These are phyloP conservation scores for Fomitopsis schrenkii DNA, from an alignment of 1,284 basidiomycete species.

Conservation along the genomic window DNA sequence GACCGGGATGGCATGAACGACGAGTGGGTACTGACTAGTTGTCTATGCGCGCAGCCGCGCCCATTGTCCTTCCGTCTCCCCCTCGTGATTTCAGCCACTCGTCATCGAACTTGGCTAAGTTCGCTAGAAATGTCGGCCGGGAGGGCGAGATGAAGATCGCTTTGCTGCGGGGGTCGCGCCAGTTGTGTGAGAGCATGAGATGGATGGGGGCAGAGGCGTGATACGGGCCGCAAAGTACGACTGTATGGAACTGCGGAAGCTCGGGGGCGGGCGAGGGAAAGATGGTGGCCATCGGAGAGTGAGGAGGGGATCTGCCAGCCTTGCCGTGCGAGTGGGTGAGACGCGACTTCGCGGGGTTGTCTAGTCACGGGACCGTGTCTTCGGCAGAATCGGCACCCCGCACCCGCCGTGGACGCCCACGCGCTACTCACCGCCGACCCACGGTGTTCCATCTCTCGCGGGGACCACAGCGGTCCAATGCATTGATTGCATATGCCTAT, in stretches of 20 bases:
- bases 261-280: slow-evolving; percentile 22
- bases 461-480: not conserved
- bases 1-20: no score
- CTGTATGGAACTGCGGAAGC: slow-evolving; percentile 28
- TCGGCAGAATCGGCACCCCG: not conserved
- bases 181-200: slow-evolving; percentile 42
- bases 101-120: slow-evolving; percentile 49
- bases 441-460: not conserved
- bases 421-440: not conserved
- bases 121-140: slow-evolving; percentile 33
- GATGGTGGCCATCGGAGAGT: slow-evolving; percentile 19
- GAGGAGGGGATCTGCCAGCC: not conserved
- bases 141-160: slow-evolving; percentile 53
- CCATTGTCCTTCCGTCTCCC: slow-evolving; percentile 38
- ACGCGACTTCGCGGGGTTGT: not conserved
- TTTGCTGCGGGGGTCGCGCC: slow-evolving; percentile 28
- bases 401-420: not conserved
- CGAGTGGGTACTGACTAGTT: slow-evolving; percentile 45
- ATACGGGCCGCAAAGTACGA: slow-evolving; percentile 32
- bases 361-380: not conserved
- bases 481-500: not conserved
- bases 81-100: slow-evolving; percentile 47
- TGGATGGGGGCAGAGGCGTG: slow-evolving; percentile 37
- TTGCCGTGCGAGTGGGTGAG: not conserved
- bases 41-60: slow-evolving; percentile 42